Base-by-base conservation (phyloP, 805 yeast genomes). In the Brettanomyces anomalus region DNA sequence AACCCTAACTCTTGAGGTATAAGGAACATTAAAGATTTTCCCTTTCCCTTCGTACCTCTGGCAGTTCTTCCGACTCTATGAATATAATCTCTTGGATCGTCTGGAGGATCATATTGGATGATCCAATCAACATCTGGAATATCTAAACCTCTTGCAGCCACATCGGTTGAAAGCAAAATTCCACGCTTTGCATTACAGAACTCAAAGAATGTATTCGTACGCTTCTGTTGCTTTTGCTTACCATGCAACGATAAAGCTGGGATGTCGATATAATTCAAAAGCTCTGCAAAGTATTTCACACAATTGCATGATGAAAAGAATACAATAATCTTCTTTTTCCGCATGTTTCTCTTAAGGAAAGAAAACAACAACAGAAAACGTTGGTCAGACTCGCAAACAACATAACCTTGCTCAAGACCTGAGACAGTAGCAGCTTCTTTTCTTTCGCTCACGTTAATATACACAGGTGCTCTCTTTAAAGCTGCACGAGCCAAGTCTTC, bases 61-160 rank as follows among this genome's bases (percentile, higher is more conserved):
- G 98, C 99, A 21, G 99, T 93, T 72, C 99, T 82, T 52, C 99
- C 99, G 32, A 93, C 98, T 66, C 99, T 80, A 69, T 93, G 99
- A 53, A 93, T 93, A 64, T 93, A 93, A 67, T 93, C 97, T 68
- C 97, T 81, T 66, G 98, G 98, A 68, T 93, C 98, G 81, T 93
- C 98, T 62, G 98, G 98, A 43, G 98, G 98, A 64, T 93, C 99
- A 59, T 87, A 93, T 71, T 93, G 98, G 51, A 93, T 84, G 58
- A 93, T 93, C 98, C 98, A 93, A 69, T 94, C 98, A 43, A 93
- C 98, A 24, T 94, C 82, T 42, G 99, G 99, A 54, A 93, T 93
- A 70, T 93, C 99, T 52, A 93, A 77, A 19, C 99, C 99, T 74
- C 99, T 81, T 18, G 99, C 98, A 28, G 98, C 99, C 52, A 93